Evolutionary conservation across 495 filamentous ascomycete genomes (phyloP).

Genomic region (Elasticomyces elasticus): DNA sequence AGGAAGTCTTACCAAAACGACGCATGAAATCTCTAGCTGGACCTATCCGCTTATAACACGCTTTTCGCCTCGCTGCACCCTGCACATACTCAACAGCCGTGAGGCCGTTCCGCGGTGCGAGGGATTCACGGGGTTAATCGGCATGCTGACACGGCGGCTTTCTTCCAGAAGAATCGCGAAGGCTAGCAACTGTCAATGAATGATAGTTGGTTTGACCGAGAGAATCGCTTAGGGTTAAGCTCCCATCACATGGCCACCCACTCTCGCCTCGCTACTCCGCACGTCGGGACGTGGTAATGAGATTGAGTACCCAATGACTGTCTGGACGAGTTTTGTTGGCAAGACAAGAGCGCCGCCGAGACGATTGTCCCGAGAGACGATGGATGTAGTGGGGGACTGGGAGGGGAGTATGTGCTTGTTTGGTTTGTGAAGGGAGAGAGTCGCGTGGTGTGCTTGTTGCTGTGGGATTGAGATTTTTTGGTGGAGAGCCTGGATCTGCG

Average conservation of each 20-base stretch:
- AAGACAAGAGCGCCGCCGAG: slow-evolving; percentile 5
- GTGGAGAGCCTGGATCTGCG: slow-evolving; percentile 8
- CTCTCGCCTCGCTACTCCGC: not conserved
- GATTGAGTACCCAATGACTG: slow-evolving; percentile 9
- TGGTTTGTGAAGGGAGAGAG: slow-evolving; percentile 7
- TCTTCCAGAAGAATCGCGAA: not conserved
- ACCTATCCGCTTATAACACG: slow-evolving; percentile 9
- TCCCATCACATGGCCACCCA: slow-evolving; percentile 8
- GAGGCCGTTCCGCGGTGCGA: not conserved
- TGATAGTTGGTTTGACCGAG: no score
- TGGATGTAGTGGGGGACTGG: slow-evolving; percentile 9
- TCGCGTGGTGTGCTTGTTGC: slow-evolving; percentile 2
- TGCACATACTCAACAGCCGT: slow-evolving; percentile 2
- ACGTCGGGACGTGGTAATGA: slow-evolving; percentile 2
- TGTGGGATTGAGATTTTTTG: not conserved
- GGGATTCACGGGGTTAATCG: slow-evolving; percentile 11
- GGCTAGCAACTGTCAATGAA: no score
- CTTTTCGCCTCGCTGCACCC: slow-evolving; percentile 15
- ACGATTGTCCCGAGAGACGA: slow-evolving; percentile 8
- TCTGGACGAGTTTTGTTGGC: not conserved
- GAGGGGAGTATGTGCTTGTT: slow-evolving; percentile 22
- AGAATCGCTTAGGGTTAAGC: slow-evolving; percentile 24
- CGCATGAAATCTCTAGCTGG: slow-evolving; percentile 30
- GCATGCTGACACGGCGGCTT: slow-evolving; percentile 16
- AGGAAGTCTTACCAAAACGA: slow-evolving; percentile 30